These are phyloP conservation scores for Dactylonectria estremocensis DNA, from an alignment of 2,329 filamentous ascomycete species.

Conservation along the genomic window DNA sequence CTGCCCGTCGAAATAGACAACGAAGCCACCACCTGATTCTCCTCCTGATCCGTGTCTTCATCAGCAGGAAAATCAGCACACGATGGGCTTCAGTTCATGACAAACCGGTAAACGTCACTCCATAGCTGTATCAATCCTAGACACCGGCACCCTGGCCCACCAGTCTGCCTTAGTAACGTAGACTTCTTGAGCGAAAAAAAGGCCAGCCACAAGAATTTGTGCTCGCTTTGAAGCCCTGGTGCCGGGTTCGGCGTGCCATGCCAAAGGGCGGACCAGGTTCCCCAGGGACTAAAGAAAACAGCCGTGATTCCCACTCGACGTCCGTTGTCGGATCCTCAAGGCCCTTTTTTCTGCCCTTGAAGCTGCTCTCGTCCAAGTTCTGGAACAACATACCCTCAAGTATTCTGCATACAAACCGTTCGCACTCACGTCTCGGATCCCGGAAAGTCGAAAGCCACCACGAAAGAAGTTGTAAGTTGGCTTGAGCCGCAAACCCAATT, in stretches of 20 bases:
- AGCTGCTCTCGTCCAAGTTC: slow-evolving; percentile 23
- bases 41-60: slow-evolving; percentile 19
- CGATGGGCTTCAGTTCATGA: slow-evolving; percentile 24
- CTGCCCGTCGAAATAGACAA: slow-evolving; percentile 1
- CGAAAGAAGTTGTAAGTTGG: slow-evolving; percentile 4
- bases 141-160: slow-evolving; percentile 10
- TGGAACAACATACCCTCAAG: neutral
- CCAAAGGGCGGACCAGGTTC: slow-evolving; percentile 27
- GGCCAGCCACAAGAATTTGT: slow-evolving; percentile 22
- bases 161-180: slow-evolving; percentile 8
- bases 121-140: slow-evolving; percentile 25
- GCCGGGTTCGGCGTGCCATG: slow-evolving; percentile 26
- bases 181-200: slow-evolving; percentile 5
- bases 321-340: slow-evolving; percentile 47
- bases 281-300: slow-evolving; percentile 39
- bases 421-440: neutral
- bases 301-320: slow-evolving; percentile 38
- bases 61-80: slow-evolving; percentile 22
- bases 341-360: slow-evolving; percentile 35
- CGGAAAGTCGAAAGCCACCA: neutral
- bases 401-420: neutral
- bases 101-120: slow-evolving; percentile 22
- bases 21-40: slow-evolving; percentile 22
- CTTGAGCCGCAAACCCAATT: slow-evolving; percentile 3
- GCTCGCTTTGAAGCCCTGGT: slow-evolving; percentile 17